Evolutionary conservation across 2,329 filamentous ascomycete species (phyloP).

Genomic region (Colletotrichum sp.): DNA sequence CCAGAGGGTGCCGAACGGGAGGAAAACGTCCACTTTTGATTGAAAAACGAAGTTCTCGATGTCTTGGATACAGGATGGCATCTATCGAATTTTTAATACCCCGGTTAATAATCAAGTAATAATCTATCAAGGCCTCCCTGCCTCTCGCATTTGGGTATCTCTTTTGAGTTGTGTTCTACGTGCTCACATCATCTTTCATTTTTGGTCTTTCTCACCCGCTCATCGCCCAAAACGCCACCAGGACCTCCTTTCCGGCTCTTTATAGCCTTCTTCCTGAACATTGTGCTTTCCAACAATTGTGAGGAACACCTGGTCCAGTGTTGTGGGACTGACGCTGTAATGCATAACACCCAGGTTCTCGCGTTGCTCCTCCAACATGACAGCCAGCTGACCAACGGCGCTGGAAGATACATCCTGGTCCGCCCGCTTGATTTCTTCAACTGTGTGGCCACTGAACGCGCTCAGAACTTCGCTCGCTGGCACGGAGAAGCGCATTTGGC

Average conservation of each 20-base stretch:
- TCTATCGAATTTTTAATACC: background rate
- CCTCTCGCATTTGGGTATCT: background rate
- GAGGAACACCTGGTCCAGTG: conserved; percentile 89
- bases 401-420: conserved; percentile 39
- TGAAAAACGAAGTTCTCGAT: background rate
- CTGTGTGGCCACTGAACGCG: conserved; percentile 22
- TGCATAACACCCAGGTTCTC: conserved; percentile 76
- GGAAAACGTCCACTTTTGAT: background rate
- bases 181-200: background rate
- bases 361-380: conserved; percentile 74
- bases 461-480: conserved; percentile 50
- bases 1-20: background rate
- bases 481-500: conserved; percentile 85
- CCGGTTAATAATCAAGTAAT: background rate
- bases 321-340: conserved; percentile 86
- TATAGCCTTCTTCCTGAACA: conserved; percentile 74
- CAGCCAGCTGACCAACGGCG: conserved; percentile 73
- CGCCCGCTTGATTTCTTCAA: conserved; percentile 26
- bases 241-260: conserved; percentile 32
- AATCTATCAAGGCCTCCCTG: background rate
- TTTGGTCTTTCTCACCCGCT: background rate
- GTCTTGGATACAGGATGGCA: background rate
- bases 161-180: background rate
- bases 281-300: conserved; percentile 82
- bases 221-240: conserved; percentile 12